Evolutionary conservation across 2,329 filamentous ascomycete genomes (phyloP).

Genomic region (Hypoxylon sp.): DNA sequence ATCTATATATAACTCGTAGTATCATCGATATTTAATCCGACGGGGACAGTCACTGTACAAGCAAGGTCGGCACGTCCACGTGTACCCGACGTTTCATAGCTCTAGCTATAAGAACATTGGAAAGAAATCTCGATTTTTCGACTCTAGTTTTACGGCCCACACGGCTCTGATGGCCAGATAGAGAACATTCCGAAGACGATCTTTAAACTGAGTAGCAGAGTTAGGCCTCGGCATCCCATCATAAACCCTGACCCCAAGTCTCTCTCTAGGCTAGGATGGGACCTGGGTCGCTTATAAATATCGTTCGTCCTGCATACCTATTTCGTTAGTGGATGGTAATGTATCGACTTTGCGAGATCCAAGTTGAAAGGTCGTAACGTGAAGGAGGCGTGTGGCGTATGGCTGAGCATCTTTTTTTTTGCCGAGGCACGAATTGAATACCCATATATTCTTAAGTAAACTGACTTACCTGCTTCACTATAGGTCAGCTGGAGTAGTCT

Average conservation of each 20-base stretch:
- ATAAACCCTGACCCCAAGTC: background rate
- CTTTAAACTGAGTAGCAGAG: background rate
- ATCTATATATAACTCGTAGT: background rate
- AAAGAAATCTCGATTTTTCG: background rate
- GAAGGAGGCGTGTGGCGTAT: too few species aligned
- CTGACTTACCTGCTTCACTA: too few species aligned
- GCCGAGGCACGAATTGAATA: too few species aligned
- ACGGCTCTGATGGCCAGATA: background rate
- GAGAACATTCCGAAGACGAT: background rate
- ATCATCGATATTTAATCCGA: background rate
- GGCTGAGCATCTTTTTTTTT: too few species aligned
- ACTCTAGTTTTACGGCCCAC: background rate
- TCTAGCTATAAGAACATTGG: background rate
- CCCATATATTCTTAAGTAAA: too few species aligned
- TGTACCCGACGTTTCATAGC: background rate
- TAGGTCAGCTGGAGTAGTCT: too few species aligned
- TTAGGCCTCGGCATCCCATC: slow-evolving; percentile 1
- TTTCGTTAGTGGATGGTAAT: background rate
- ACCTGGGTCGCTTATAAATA: too few species aligned
- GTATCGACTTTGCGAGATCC: background rate
- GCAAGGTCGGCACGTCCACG: background rate
- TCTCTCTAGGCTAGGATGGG: too few species aligned
- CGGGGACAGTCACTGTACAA: background rate
- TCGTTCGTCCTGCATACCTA: too few species aligned
- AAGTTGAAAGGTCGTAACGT: too few species aligned